phyloP scores from a whole-genome alignment of 768 basidiomycete species.

The Sistotremastrum niveocremeum region DNA sequence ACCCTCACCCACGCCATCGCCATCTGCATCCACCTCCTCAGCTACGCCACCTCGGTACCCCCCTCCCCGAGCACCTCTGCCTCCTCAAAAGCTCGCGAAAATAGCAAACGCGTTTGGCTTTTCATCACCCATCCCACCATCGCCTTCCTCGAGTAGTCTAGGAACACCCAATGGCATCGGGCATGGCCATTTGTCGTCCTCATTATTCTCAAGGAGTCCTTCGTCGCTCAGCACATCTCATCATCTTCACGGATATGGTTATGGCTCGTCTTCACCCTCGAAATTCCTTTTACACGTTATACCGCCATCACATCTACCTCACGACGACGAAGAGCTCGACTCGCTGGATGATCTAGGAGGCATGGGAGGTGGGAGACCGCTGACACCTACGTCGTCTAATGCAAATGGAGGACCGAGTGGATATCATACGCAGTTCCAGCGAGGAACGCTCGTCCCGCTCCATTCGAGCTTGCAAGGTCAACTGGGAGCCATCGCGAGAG shows the following conservation, averaged over 20 bases:
- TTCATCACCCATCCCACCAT: conserved; percentile 55
- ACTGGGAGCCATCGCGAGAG: conserved; percentile 76
- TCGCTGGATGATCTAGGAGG: conserved; percentile 24
- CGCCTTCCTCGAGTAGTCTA: conserved; percentile 8
- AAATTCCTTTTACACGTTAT: conserved; percentile 74
- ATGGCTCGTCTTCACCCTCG: conserved; percentile 21
- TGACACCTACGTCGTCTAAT: conserved; percentile 36
- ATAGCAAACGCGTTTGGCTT: conserved; percentile 80
- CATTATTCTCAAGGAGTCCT: conserved; percentile 1
- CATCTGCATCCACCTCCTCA: too few relatives aligned
- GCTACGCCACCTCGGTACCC: background rate
- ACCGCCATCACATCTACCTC: conserved; percentile 61
- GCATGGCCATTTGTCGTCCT: conserved; percentile 4
- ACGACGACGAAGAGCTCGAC: conserved; percentile 32
- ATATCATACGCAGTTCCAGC: conserved; percentile 63
- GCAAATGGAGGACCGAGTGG: conserved; percentile 34
- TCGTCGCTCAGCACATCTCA: conserved; percentile 25
- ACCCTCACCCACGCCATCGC: too few relatives aligned
- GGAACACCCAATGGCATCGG: background rate
- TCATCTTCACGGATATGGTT: conserved; percentile 4
- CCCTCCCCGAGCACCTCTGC: conserved; percentile 55
- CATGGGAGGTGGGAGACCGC: conserved; percentile 11
- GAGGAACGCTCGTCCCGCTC: conserved; percentile 80
- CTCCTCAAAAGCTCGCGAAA: conserved; percentile 67
- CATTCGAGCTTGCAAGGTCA: conserved; percentile 76